phyloP scores from a whole-genome alignment of 2,329 filamentous ascomycete genomes.

The Cytospora piceicola region DNA sequence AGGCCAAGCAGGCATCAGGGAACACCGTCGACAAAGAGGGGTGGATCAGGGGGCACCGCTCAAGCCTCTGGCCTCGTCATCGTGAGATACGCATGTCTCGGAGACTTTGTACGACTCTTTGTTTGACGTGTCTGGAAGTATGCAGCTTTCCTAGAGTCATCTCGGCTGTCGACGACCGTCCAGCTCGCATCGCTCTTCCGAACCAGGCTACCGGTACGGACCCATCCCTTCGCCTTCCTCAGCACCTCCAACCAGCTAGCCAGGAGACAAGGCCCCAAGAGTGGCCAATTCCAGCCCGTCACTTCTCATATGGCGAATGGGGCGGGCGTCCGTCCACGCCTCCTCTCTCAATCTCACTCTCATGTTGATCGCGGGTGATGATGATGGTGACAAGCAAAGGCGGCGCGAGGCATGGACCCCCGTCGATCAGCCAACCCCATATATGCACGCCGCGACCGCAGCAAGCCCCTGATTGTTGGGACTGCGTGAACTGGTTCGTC shows the following conservation, averaged over 20 bases:
- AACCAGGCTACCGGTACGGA: constrained; percentile 2
- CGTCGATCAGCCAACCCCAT: too few relatives aligned
- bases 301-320: not conserved
- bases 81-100: not conserved
- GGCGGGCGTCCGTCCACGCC: too few relatives aligned
- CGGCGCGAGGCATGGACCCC: too few relatives aligned
- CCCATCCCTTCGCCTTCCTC: not conserved
- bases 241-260: not conserved
- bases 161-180: not conserved
- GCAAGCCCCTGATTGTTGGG: not conserved
- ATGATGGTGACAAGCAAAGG: too few relatives aligned
- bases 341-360: too few relatives aligned
- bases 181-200: not conserved
- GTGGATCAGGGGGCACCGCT: not conserved
- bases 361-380: too few relatives aligned
- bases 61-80: constrained; percentile 1
- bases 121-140: constrained; percentile 1
- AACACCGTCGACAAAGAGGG: not conserved
- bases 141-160: not conserved
- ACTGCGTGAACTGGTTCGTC: not conserved
- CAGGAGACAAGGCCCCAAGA: not conserved
- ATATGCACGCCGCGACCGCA: not conserved
- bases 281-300: not conserved
- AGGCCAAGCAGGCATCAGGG: not conserved
- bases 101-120: constrained; percentile 6